Base-by-base conservation (phyloP, 441 rosid species). In the Erysimum pusillum region DNA sequence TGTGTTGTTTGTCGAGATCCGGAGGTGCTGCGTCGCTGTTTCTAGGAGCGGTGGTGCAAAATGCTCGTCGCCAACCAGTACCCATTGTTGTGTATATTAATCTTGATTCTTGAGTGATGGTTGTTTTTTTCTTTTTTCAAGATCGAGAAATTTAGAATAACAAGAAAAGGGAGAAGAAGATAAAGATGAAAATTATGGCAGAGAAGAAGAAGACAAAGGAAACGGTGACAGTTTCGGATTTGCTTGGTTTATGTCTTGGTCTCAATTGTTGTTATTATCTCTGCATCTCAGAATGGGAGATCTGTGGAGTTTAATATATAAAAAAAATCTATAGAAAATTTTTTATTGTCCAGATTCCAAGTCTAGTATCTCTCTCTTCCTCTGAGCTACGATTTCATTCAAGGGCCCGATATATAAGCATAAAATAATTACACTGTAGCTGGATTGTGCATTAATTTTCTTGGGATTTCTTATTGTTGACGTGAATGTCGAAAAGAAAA, bases 41-140 rank as follows among this genome's bases (percentile, higher is more conserved):
- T 82, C 86, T 83, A 15, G 92, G 87, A 34, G 87, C 83, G 14
- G 94, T 85, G 3, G 95, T 92, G 86, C 98, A 94, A 78, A 94
- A 94, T 28, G 98, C 98, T 84, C 92, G 87, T 75, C 98, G 90
- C 98, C 97, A 94, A 63, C 98, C 94, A 17, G 97, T 92, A 63
- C 96, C 97, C 98, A 94, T 94, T 45, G 28, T 52, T 15, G 6
- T 56, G 3, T 22, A 22, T 22, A 22, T 22, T 22, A 22, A n/a
- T n/a, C n/a, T n/a, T 52, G 41, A 35, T 39, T 36, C 52, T 74
- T 52, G 7, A 7, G 38, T 35, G 18, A 6, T 41, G 20, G 1
- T 20, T 52, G 28, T 17, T 10, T 10, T 51, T 28, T n/a, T 36
- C 25, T 3, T 15, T 34, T 73, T 18, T 15, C 20, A 25, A 7